Conservation (phyloP, 2,329 filamentous ascomycete genomes). For the Leptographium flavum region DNA sequence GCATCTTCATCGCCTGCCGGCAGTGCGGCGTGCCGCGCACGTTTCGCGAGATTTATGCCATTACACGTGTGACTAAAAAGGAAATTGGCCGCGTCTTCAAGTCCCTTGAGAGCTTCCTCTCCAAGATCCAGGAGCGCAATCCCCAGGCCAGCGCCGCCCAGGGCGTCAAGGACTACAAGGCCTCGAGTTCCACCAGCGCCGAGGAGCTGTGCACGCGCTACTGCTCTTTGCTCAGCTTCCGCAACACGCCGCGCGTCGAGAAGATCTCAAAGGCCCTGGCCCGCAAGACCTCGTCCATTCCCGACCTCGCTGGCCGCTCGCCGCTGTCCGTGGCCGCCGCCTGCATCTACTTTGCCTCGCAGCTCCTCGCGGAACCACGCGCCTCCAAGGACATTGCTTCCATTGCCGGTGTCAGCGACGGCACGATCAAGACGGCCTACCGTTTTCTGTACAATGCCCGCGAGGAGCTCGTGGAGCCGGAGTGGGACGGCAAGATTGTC, state of each 20-base stretch:
- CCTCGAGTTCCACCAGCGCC: slow-evolving; percentile 63
- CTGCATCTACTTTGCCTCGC: slow-evolving; percentile 91
- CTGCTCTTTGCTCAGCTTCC: slow-evolving; percentile 66
- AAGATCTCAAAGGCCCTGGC: slow-evolving; percentile 71
- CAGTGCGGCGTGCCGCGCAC: slow-evolving; percentile 77
- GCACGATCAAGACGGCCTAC: slow-evolving; percentile 92
- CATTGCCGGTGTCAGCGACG: slow-evolving; percentile 84
- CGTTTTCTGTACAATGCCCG: slow-evolving; percentile 68
- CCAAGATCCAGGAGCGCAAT: slow-evolving; percentile 53
- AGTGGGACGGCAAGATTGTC: slow-evolving; percentile 45
- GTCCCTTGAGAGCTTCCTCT: slow-evolving; percentile 74
- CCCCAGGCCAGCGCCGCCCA: slow-evolving; percentile 27
- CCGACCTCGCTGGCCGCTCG: slow-evolving; percentile 79
- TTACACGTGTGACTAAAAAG: slow-evolving; percentile 92
- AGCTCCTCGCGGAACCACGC: slow-evolving; percentile 67
- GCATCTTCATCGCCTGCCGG: slow-evolving; percentile 94
- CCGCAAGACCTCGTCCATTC: slow-evolving; percentile 59
- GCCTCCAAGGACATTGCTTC: slow-evolving; percentile 74
- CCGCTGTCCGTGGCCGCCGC: slow-evolving; percentile 88
- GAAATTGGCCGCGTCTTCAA: slow-evolving; percentile 97
- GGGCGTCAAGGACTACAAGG: slow-evolving; percentile 53
- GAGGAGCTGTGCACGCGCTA: slow-evolving; percentile 79
- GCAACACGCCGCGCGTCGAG: slow-evolving; percentile 58
- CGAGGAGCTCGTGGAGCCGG: slow-evolving; percentile 38
- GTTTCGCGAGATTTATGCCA: slow-evolving; percentile 84